Evolutionary conservation across 177 flowering plant genomes (phyloP).

Genomic region (Vitis hybrid): DNA sequence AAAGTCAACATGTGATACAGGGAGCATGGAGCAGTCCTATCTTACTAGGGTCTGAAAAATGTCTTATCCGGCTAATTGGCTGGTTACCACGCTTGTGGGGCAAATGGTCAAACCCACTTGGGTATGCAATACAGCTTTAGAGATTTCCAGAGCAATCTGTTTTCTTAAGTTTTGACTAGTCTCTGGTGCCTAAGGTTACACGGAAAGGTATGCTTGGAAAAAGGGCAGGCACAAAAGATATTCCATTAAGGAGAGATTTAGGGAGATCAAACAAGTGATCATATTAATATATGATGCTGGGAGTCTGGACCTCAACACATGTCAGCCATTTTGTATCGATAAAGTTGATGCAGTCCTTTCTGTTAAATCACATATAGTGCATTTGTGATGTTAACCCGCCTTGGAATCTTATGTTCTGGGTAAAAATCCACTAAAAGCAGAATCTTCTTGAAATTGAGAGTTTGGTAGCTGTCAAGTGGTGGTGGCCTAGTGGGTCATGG

Average conservation of each 20-base stretch:
- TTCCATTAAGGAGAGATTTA: conserved; percentile 3
- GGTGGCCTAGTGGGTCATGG: conserved; percentile 8
- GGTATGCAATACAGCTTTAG: background rate
- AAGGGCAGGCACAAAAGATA: background rate
- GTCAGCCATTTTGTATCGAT: background rate
- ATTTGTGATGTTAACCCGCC: too few relatives aligned
- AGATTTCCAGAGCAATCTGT: background rate
- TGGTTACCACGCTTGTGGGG: background rate
- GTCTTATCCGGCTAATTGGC: background rate
- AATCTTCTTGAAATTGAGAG: conserved; percentile 9
- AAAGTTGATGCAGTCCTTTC: background rate
- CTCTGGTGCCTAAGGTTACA: background rate
- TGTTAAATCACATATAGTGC: background rate
- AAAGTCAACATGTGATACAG: too few relatives aligned
- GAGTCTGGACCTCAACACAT: background rate
- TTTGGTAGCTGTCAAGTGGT: conserved; percentile 3
- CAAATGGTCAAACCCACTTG: background rate
- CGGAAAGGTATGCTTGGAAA: background rate
- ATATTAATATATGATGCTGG: background rate
- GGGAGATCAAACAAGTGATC: conserved; percentile 9
- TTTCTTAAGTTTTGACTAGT: background rate
- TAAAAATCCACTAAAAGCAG: background rate
- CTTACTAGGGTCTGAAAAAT: too few relatives aligned
- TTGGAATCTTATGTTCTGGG: background rate
- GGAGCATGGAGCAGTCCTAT: too few relatives aligned